Conservation (phyloP, 2,329 filamentous ascomycete genomes). For the Simplicillium aogashimaense region DNA sequence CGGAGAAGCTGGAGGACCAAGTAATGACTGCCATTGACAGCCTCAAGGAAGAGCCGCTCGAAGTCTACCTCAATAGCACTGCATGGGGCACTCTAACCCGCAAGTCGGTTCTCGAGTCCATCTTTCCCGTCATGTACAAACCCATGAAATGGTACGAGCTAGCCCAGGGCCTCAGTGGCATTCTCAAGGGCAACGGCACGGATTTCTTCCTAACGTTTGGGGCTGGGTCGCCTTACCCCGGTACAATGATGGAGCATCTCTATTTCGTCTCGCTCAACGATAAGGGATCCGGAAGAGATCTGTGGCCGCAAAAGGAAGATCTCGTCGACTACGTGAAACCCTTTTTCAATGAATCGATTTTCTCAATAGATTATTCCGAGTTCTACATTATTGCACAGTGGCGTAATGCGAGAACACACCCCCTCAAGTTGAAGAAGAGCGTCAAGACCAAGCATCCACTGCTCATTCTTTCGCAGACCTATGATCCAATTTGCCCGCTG, state of each 20-base stretch:
- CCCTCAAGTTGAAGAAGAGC: slow-evolving; percentile 11
- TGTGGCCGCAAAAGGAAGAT: slow-evolving; percentile 20
- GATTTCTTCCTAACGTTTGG: slow-evolving; percentile 24
- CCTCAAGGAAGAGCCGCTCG: slow-evolving; percentile 26
- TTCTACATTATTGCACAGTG: slow-evolving; percentile 18
- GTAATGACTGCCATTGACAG: slow-evolving; percentile 20
- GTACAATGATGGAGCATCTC: slow-evolving; percentile 12
- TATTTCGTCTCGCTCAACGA: slow-evolving; percentile 18
- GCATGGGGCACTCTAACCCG: slow-evolving; percentile 27
- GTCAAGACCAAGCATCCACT: slow-evolving; percentile 24
- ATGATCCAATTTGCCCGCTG: slow-evolving; percentile 41
- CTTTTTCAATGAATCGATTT: slow-evolving; percentile 19
- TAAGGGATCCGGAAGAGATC: slow-evolving; percentile 9
- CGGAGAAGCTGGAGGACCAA: slow-evolving; percentile 20
- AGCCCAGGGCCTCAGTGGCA: slow-evolving; percentile 20
- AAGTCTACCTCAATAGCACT: slow-evolving; percentile 23
- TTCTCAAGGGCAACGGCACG: slow-evolving; percentile 29
- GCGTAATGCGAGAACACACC: slow-evolving; percentile 17
- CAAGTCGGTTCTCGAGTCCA: slow-evolving; percentile 20
- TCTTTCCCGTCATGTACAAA: slow-evolving; percentile 29
- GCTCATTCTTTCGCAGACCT: slow-evolving; percentile 19
- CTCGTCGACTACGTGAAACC: slow-evolving; percentile 22
- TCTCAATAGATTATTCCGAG: slow-evolving; percentile 17
- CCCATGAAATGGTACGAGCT: slow-evolving; percentile 24
- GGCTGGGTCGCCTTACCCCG: slow-evolving; percentile 7